Evolutionary conservation across 768 basidiomycete genomes (phyloP).

Genomic region (Kwoniella shandongensis): DNA sequence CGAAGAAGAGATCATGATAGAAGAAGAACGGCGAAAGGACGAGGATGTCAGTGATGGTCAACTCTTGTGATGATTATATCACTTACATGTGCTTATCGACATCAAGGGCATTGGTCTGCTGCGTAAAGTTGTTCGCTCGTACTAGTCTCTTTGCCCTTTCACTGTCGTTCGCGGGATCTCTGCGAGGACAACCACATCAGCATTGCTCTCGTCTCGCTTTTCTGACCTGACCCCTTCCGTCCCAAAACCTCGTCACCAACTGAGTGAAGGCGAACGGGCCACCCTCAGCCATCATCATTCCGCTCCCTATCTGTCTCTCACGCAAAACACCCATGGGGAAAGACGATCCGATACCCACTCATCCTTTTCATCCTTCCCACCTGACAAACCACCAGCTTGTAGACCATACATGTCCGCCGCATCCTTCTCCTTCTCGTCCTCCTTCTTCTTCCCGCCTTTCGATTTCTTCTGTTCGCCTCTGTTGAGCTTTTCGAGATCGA

Average conservation of each 20-base stretch:
- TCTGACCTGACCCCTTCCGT: too few species aligned
- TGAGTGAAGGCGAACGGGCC: too few species aligned
- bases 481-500: constrained; percentile 79
- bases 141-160: constrained; percentile 72
- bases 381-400: constrained; percentile 55
- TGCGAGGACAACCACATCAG: not conserved
- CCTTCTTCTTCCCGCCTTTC: constrained; percentile 61
- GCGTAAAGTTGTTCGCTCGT: constrained; percentile 88
- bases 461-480: constrained; percentile 68
- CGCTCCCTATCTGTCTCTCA: too few species aligned
- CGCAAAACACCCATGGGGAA: too few species aligned
- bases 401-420: constrained; percentile 60
- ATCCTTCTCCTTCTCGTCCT: constrained; percentile 57
- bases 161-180: constrained; percentile 60
- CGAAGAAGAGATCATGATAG: not conserved
- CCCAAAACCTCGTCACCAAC: too few species aligned
- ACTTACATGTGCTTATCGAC: constrained; percentile 97
- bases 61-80: too few species aligned
- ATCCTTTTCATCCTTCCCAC: constrained; percentile 56
- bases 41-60: not conserved
- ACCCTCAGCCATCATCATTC: too few species aligned
- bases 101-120: constrained; percentile 91
- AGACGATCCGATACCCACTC: constrained; percentile 58
- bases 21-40: not conserved
- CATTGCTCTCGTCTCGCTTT: not conserved